Evolutionary conservation across 768 basidiomycete species (phyloP), one percentile per base, ranked within the genome.

Genomic region (Zangia roseola): DNA sequence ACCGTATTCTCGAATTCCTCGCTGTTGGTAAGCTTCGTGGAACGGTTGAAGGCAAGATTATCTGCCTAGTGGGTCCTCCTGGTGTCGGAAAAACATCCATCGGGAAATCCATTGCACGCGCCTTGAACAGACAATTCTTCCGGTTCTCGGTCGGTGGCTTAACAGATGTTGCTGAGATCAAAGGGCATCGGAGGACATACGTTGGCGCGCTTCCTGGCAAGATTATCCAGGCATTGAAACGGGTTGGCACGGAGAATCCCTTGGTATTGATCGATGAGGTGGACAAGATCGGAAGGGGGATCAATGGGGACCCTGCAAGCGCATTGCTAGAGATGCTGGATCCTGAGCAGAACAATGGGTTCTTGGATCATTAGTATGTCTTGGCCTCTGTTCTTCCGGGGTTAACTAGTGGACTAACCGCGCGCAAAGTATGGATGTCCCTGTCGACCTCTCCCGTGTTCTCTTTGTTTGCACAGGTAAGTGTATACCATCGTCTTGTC

Each of bases 41-140:
- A 8, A 93, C 88, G 0, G 93, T 98, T 16, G 79, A 98, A 62
- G 97, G 95, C 57, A 99, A 99, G 75, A 99, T 99, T 59, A 86
- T 98, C 35, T 95, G 94, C 61, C 81, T 99, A 20, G 91, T 88
- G 33, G 97, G 97, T 14, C 97, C 97, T 10, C 97, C 95, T 4
- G 95, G 95, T 63, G 97, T 99, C 5, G 95, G 95, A 34, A 97
- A 98, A 75, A 98, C 95, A 5, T 87, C 84, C 47, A 97, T 98
- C 36, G 95, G 94, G 40, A 94, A 94, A 75, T 90, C 86, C 3
- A 97, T 99, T 43, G 87, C 97, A 0, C 80, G 93, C 14, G 94
- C 95, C 4, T 74, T 99, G 20, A 84, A 87, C 23, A 72, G 95
- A 50, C 86, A 92, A 65, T 98, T 98, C 73, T 98, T 94, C 82